Evolutionary conservation across 2,329 filamentous ascomycete genomes (phyloP), one percentile per base, ranked within the genome.

Genomic region (Sporothrix inflata): DNA sequence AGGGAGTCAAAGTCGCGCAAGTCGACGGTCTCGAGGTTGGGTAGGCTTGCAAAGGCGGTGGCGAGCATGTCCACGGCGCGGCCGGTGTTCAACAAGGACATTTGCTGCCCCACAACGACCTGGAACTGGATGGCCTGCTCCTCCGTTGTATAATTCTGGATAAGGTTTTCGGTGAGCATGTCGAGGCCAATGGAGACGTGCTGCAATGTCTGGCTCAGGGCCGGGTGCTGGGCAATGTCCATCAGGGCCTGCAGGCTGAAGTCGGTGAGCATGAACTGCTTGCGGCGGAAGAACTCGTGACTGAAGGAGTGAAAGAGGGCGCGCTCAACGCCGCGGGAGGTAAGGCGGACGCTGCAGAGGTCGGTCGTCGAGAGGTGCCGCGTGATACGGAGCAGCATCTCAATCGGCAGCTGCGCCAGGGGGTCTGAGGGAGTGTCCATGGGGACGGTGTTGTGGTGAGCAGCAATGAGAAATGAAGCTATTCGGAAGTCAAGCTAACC

Each of bases 241-340:
- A 86, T 74, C 12, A 91, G 81, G 0, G 85, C 82, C 69, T 86
- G 83, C 11, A 91, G 80, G 75, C 89, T 91, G 75, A 83, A 79
- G 45, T 86, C 81, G 1, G 85, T 85, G 70, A 91, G 77, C 86
- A 90, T 89, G 79, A 91, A 92, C 77, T 91, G 89, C 76, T 86
- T 88, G 78, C 88, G 89, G 68, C 81, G 83, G 79, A 92, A 92
- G 82, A 90, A 92, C 74, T 91, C 89, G 30, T 81, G 81, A 38
- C 85, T 82, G 75, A 91, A 92, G 45, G 82, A 82, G 66, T 84
- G 81, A 78, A 88, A 87, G 14, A 91, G 81, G 1, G 82, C 80
- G 24, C 79, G 79, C 77, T 91, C 89, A 14, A 89, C 77, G 21
- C 82, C 78, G 71, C 85, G 87, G 81, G 88, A 90, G 2, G 84